These are phyloP conservation scores for Zygosaccharomyces pseudorouxii DNA, from an alignment of 805 yeast genomes.

Conservation along the genomic window DNA sequence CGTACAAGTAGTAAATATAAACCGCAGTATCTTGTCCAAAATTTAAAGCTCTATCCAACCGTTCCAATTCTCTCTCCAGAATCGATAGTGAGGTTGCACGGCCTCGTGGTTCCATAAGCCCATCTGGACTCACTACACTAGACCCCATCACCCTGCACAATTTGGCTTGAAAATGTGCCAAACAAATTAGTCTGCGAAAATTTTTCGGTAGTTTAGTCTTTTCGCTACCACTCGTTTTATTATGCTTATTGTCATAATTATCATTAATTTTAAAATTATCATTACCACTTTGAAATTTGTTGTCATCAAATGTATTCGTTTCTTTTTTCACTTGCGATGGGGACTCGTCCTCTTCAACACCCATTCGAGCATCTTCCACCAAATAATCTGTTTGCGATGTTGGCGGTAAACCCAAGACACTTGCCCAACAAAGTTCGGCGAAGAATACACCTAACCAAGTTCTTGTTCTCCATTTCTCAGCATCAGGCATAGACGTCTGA, in stretches of 20 bases:
- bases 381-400: constrained; percentile 78
- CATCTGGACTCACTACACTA: constrained; percentile 80
- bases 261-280: background rate
- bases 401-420: constrained; percentile 83
- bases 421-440: constrained; percentile 87
- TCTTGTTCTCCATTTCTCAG: constrained; percentile 90
- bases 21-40: constrained; percentile 62
- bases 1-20: constrained; percentile 74
- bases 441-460: constrained; percentile 88
- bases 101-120: constrained; percentile 75
- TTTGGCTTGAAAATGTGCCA: constrained; percentile 80
- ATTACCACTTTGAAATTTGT: background rate
- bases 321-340: constrained; percentile 10
- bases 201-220: constrained; percentile 50
- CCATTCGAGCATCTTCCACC: constrained; percentile 72
- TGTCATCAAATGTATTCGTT: background rate
- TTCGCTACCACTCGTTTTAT: background rate
- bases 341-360: constrained; percentile 31
- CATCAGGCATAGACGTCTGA: constrained; percentile 82
- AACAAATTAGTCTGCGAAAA: constrained; percentile 64
- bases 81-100: constrained; percentile 77
- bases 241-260: constrained; percentile 2
- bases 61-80: constrained; percentile 71
- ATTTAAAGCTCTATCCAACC: constrained; percentile 59
- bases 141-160: constrained; percentile 83